Percentiles rank a stretch among this genome's conserved stretches.
Conservation (phyloP, 495 filamentous ascomycete genomes). For the Viridothelium virens region DNA sequence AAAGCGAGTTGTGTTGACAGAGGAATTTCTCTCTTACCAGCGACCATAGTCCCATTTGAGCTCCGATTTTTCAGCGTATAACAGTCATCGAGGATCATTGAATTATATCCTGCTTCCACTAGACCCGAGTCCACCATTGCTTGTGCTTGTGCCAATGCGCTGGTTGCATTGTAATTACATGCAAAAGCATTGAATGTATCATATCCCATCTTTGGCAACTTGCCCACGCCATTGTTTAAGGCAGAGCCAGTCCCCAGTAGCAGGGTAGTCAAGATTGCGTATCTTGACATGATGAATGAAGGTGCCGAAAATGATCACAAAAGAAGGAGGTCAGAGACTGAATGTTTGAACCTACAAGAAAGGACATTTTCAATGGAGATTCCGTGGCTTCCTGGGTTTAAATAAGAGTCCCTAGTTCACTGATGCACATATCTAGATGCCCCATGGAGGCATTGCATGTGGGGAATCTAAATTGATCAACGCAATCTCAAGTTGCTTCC, state of each 20-base stretch:
- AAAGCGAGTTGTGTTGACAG: too few species aligned
- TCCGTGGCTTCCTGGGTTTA: too few species aligned
- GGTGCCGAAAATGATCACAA: neutral
- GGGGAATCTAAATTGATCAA: neutral
- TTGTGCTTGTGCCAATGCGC: slow-evolving; percentile 18
- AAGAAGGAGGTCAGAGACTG: neutral
- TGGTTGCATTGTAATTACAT: slow-evolving; percentile 21
- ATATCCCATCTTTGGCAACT: slow-evolving; percentile 22
- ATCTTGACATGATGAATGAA: neutral
- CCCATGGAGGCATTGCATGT: neutral
- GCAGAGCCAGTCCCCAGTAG: neutral
- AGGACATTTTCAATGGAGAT: neutral
- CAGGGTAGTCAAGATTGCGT: neutral
- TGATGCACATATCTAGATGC: neutral
- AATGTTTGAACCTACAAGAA: neutral
- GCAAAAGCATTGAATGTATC: slow-evolving; percentile 25
- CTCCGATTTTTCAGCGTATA: slow-evolving; percentile 21
- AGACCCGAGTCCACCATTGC: slow-evolving; percentile 20
- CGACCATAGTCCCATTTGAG: slow-evolving; percentile 17
- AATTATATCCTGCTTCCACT: slow-evolving; percentile 23
- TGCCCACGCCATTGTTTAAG: slow-evolving; percentile 23
- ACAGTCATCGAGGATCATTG: slow-evolving; percentile 24
- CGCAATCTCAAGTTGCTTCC: neutral
- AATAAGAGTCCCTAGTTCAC: too few species aligned
- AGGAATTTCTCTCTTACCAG: neutral